phyloP scores from a whole-genome alignment of 2,329 filamentous ascomycete genomes.

The Cyclaneusma minus region DNA sequence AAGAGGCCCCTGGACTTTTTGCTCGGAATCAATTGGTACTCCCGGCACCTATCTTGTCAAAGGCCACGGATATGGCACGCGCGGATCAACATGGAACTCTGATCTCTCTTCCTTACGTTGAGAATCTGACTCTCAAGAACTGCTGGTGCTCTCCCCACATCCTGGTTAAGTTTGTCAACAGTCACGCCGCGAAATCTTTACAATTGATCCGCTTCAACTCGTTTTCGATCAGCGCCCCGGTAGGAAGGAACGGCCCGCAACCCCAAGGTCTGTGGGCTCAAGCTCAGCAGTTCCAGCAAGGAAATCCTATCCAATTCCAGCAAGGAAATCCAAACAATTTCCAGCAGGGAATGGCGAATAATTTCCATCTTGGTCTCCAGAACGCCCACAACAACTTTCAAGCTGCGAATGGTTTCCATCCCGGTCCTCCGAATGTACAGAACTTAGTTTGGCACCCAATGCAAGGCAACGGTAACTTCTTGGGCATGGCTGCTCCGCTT shows the following conservation, averaged over 20 bases:
- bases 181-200: slow-evolving; percentile 30
- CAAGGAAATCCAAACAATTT: too few relatives aligned
- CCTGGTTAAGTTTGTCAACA: slow-evolving; percentile 32
- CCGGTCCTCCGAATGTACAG: too few relatives aligned
- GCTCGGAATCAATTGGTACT: slow-evolving; percentile 47
- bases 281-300: too few relatives aligned
- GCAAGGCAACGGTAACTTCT: too few relatives aligned
- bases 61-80: slow-evolving; percentile 19
- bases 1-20: slow-evolving; percentile 44
- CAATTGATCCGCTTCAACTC: slow-evolving; percentile 43
- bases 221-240: slow-evolving; percentile 43
- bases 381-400: too few relatives aligned
- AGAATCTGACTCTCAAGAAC: slow-evolving; percentile 47
- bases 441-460: too few relatives aligned
- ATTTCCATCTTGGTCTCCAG: too few relatives aligned
- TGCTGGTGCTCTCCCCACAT: slow-evolving; percentile 51
- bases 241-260: slow-evolving; percentile 13
- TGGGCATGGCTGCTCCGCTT: too few relatives aligned
- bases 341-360: too few relatives aligned
- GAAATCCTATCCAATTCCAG: too few relatives aligned
- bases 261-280: too few relatives aligned
- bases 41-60: slow-evolving; percentile 35
- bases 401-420: too few relatives aligned
- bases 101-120: slow-evolving; percentile 37
- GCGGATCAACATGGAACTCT: slow-evolving; percentile 15